phyloP scores from a whole-genome alignment of 345 rosid species.

The Salix exigua region DNA sequence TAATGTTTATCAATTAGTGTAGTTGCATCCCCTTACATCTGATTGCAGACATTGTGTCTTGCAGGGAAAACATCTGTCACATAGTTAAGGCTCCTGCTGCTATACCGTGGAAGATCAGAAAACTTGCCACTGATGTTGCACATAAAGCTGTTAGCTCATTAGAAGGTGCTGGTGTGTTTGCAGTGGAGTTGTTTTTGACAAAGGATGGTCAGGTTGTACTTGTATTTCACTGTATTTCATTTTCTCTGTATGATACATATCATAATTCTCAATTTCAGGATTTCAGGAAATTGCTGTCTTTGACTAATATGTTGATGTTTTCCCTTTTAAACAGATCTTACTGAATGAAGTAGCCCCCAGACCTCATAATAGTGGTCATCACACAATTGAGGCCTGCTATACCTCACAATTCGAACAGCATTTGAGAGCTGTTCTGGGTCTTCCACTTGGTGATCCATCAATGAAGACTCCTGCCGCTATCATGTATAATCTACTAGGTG shows the following conservation, averaged over 20 bases:
- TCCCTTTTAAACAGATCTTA: constrained; percentile 47
- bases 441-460: constrained; percentile 96
- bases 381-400: constrained; percentile 89
- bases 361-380: constrained; percentile 98
- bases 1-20: not conserved
- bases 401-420: constrained; percentile 95
- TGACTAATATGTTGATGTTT: constrained; percentile 6
- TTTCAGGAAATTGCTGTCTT: not conserved
- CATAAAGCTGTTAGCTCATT: constrained; percentile 69
- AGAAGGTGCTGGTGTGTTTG: constrained; percentile 96
- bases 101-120: constrained; percentile 73
- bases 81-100: constrained; percentile 89
- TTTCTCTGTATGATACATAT: not conserved
- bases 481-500: constrained; percentile 90
- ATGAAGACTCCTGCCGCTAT: constrained; percentile 90
- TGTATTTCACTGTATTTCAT: constrained; percentile 11
- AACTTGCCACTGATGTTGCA: constrained; percentile 83
- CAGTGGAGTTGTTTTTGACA: constrained; percentile 89
- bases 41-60: constrained; percentile 14
- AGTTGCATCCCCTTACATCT: constrained; percentile 2
- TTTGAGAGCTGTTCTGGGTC: constrained; percentile 83
- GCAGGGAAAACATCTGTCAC: constrained; percentile 92
- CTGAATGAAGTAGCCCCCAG: constrained; percentile 98
- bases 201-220: constrained; percentile 65
- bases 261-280: not conserved